Conservation (phyloP, 225 moss, liverwort and hornwort genomes). For the Anthoceros angustus region DNA sequence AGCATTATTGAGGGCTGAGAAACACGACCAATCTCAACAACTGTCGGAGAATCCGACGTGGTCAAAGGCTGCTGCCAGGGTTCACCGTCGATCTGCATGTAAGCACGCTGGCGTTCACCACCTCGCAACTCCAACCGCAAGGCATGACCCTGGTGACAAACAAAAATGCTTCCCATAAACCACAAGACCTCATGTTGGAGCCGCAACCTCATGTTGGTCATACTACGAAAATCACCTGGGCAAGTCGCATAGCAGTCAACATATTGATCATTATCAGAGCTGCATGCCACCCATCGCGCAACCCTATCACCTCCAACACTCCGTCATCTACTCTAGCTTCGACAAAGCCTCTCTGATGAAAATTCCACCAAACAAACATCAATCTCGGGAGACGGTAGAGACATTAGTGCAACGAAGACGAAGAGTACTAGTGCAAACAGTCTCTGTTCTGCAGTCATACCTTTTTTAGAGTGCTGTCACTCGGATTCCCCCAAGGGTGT, state of each 20-base stretch:
- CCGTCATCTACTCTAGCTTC: conserved; percentile 64
- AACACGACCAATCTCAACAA: conserved; percentile 8
- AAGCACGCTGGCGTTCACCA: conserved; percentile 7
- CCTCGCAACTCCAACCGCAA: conserved; percentile 14
- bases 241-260: conserved; percentile 60
- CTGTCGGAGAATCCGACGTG: conserved; percentile 5
- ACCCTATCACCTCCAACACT: conserved; percentile 66
- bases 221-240: conserved; percentile 39
- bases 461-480: conserved; percentile 28
- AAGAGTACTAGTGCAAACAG: no score
- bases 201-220: not conserved
- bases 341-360: conserved; percentile 32
- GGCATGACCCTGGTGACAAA: conserved; percentile 7
- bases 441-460: conserved; percentile 16
- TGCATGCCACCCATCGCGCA: conserved; percentile 93
- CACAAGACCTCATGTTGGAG: not conserved
- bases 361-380: not conserved
- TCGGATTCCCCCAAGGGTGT: conserved; percentile 88
- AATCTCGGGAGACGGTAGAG: not conserved
- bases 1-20: conserved; percentile 9
- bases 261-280: conserved; percentile 65
- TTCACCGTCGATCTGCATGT: conserved; percentile 16
- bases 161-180: not conserved
- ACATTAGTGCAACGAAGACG: no score
- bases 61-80: conserved; percentile 14